phyloP scores from a whole-genome alignment of 306 rosid species.

The Heteromeles arbutifolia region DNA sequence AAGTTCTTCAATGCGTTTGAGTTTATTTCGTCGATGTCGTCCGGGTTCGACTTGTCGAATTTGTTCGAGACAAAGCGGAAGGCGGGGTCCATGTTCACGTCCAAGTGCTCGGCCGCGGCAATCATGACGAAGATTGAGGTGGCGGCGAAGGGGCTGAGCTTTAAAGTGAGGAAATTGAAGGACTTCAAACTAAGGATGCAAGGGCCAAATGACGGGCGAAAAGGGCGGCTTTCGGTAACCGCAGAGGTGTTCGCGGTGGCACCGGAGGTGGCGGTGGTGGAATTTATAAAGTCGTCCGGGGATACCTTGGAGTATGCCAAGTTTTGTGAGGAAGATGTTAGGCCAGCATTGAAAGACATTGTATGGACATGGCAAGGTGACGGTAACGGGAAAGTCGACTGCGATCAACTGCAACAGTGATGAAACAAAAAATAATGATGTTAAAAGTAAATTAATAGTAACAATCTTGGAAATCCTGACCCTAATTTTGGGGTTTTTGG shows the following conservation, averaged over 20 bases:
- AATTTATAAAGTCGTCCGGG: conserved; percentile 68
- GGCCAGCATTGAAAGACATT: conserved; percentile 71
- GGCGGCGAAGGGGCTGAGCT: conserved; percentile 49
- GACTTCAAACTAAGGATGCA: conserved; percentile 49
- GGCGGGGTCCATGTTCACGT: conserved; percentile 57
- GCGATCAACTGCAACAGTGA: not conserved
- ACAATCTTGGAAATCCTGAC: not conserved
- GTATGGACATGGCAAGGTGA: conserved; percentile 93
- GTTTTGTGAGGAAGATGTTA: conserved; percentile 58
- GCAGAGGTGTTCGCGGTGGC: conserved; percentile 75
- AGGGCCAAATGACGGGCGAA: conserved; percentile 50
- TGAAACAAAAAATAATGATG: too few species aligned
- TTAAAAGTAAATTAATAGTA: not conserved
- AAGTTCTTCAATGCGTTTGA: conserved; percentile 74
- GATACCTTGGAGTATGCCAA: conserved; percentile 61
- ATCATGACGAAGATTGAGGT: conserved; percentile 51
- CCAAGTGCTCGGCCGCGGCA: conserved; percentile 39
- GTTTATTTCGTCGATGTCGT: conserved; percentile 67
- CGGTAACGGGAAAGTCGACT: not conserved
- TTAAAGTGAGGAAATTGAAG: conserved; percentile 35
- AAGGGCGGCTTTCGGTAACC: conserved; percentile 47
- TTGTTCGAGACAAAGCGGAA: conserved; percentile 53
- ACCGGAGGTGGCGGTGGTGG: conserved; percentile 65
- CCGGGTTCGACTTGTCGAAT: conserved; percentile 69
- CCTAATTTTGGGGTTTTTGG: not conserved